These are phyloP conservation scores for Phytophthora rubi DNA, from an alignment of 352 stramenopile genomes.

Conservation along the genomic window DNA sequence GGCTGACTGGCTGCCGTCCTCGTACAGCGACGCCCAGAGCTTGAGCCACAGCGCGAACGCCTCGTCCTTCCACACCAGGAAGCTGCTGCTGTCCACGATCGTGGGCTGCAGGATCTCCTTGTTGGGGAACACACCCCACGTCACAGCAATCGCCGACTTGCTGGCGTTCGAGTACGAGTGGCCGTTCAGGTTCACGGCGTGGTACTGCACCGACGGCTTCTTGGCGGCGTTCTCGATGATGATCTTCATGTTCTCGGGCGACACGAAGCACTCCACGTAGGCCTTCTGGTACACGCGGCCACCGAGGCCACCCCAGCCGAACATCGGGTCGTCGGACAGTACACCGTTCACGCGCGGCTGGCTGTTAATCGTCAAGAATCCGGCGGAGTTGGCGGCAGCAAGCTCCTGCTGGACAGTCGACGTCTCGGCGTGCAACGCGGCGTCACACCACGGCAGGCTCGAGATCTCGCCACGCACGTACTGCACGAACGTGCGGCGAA, in stretches of 20 bases:
- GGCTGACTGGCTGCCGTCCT: constrained; percentile 88
- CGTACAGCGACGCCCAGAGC: constrained; percentile 97
- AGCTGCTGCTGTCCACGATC: constrained; percentile 97
- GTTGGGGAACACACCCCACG: constrained; percentile 98
- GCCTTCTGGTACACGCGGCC: constrained; percentile 99
- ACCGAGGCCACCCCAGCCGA: constrained; percentile 96
- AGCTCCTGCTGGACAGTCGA: constrained; percentile 87
- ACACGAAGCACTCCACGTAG: constrained; percentile 99
- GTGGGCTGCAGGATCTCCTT: constrained; percentile 97
- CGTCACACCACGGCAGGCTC: constrained; percentile 98
- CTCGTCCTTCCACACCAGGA: constrained; percentile 97
- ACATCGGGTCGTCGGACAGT: constrained; percentile 90
- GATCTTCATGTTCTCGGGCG: constrained; percentile 91
- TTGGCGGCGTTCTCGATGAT: constrained; percentile 87
- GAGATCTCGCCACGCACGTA: constrained; percentile 97
- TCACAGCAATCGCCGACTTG: constrained; percentile 95
- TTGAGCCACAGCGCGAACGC: constrained; percentile 97
- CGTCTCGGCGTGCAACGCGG: constrained; percentile 94
- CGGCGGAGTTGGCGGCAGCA: constrained; percentile 71
- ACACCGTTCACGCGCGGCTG: constrained; percentile 92
- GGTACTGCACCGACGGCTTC: constrained; percentile 90
- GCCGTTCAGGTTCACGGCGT: constrained; percentile 91
- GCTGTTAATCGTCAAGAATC: constrained; percentile 98
- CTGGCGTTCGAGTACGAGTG: constrained; percentile 91
- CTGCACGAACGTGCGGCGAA: constrained; percentile 96